These are phyloP conservation scores for Paecilomyces fulvus DNA, from an alignment of 2,329 filamentous ascomycete species.

Conservation along the genomic window DNA sequence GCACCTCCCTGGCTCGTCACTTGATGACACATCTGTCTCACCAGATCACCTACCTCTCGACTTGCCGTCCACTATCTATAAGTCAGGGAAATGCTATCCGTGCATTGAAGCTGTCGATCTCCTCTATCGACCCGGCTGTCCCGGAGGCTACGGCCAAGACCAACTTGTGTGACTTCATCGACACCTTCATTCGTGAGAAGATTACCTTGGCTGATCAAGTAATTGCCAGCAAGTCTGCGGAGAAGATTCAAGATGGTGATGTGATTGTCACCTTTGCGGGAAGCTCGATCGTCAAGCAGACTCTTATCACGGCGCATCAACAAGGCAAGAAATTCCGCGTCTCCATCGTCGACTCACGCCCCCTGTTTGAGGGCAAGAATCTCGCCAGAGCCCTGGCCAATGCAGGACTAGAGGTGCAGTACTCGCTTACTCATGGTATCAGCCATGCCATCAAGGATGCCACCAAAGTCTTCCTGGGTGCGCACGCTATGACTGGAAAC, in stretches of 20 bases:
- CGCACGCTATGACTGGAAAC: slow-evolving; percentile 93
- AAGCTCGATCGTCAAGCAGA: slow-evolving; percentile 76
- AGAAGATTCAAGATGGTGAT: slow-evolving; percentile 69
- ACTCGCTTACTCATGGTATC: slow-evolving; percentile 71
- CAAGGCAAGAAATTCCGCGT: slow-evolving; percentile 72
- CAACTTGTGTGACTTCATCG: slow-evolving; percentile 69
- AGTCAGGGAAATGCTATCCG: slow-evolving; percentile 96
- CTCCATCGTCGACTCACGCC: slow-evolving; percentile 70
- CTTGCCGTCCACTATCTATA: slow-evolving; percentile 90
- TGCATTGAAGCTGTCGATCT: slow-evolving; percentile 86
- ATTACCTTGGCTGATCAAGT: slow-evolving; percentile 80
- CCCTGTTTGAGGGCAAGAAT: slow-evolving; percentile 60
- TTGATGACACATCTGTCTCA: slow-evolving; percentile 87
- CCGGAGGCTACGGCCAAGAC: slow-evolving; percentile 76
- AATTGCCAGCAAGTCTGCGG: slow-evolving; percentile 67
- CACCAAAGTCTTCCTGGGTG: slow-evolving; percentile 72
- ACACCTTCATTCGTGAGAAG: slow-evolving; percentile 82
- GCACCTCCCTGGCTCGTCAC: slow-evolving; percentile 79
- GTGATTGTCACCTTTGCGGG: slow-evolving; percentile 81
- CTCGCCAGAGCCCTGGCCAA: slow-evolving; percentile 63
- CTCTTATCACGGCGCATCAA: slow-evolving; percentile 62
- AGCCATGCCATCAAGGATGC: slow-evolving; percentile 63
- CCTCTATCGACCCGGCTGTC: slow-evolving; percentile 77
- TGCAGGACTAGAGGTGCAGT: slow-evolving; percentile 67
- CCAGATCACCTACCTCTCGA: slow-evolving; percentile 90